phyloP scores from a whole-genome alignment of 192 early-diverging fungal species.

The Entomortierella beljakovae region DNA sequence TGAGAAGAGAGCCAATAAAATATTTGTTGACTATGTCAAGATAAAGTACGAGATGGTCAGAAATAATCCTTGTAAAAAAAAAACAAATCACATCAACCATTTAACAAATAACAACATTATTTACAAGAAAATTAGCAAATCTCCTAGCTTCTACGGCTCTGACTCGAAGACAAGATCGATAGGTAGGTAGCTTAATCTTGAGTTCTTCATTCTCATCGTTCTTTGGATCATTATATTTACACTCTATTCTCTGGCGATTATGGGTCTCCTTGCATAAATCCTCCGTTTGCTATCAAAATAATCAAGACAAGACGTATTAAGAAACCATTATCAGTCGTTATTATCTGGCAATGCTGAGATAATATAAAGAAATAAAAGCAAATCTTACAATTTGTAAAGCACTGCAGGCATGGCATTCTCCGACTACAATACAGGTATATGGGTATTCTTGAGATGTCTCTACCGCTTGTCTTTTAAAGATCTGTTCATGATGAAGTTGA shows the following conservation, averaged over 20 bases:
- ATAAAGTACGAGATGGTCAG: background rate
- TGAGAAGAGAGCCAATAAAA: slow-evolving; percentile 37
- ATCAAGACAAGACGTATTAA: background rate
- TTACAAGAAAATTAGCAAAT: slow-evolving; percentile 49
- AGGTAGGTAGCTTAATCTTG: slow-evolving; percentile 30
- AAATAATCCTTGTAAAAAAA: background rate
- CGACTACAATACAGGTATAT: slow-evolving; percentile 26
- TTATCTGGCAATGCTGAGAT: background rate
- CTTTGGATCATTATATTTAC: slow-evolving; percentile 46
- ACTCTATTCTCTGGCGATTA: slow-evolving; percentile 39
- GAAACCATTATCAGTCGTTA: background rate
- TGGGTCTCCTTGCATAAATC: slow-evolving; percentile 35
- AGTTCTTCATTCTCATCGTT: slow-evolving; percentile 52
- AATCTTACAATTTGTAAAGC: slow-evolving; percentile 34
- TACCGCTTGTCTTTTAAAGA: slow-evolving; percentile 17
- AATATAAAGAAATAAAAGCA: background rate
- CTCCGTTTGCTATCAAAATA: slow-evolving; percentile 22
- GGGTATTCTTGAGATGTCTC: background rate
- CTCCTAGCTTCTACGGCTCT: slow-evolving; percentile 41
- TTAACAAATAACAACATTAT: background rate
- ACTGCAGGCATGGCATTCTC: slow-evolving; percentile 35
- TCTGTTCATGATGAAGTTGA: background rate
- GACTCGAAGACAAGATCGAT: slow-evolving; percentile 34
- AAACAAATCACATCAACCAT: background rate
- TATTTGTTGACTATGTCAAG: slow-evolving; percentile 31